phyloP scores from a whole-genome alignment of 2,329 filamentous ascomycete species.

The Colletotrichum caudatum region DNA sequence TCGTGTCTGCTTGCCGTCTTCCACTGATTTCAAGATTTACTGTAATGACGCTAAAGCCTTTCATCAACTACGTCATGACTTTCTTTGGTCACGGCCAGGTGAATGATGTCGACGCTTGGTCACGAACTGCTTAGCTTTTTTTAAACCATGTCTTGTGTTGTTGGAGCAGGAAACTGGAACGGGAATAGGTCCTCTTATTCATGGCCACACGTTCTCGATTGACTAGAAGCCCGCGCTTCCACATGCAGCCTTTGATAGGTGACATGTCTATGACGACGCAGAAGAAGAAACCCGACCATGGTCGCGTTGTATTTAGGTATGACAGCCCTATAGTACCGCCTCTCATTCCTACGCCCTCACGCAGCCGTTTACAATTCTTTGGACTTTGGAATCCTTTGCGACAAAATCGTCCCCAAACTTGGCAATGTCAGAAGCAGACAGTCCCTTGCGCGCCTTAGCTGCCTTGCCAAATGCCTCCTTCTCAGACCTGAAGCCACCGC shows the following conservation, averaged over 20 bases:
- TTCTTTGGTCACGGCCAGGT: not conserved
- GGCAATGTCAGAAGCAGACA: not conserved
- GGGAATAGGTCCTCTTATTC: no score
- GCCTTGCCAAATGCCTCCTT: not conserved
- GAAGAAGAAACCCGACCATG: no score
- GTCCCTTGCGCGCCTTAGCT: not conserved
- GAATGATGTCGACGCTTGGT: not conserved
- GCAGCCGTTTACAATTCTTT: not conserved
- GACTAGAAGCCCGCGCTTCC: no score
- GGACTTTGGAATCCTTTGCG: no score
- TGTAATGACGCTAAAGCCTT: not conserved
- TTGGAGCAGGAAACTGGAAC: no score
- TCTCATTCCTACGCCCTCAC: not conserved
- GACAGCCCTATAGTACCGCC: no score
- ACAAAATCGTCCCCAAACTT: not conserved
- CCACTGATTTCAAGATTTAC: not conserved
- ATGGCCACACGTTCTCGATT: no score
- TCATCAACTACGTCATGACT: conserved; percentile 13
- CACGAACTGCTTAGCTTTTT: not conserved
- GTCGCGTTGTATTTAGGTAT: no score
- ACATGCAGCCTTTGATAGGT: no score
- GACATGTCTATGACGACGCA: no score
- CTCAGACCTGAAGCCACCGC: not conserved
- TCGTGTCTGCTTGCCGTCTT: not conserved
- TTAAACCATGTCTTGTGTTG: no score